Evolutionary conservation across 2,329 filamentous ascomycete genomes (phyloP).

Genomic region (Exophiala viscosa): DNA sequence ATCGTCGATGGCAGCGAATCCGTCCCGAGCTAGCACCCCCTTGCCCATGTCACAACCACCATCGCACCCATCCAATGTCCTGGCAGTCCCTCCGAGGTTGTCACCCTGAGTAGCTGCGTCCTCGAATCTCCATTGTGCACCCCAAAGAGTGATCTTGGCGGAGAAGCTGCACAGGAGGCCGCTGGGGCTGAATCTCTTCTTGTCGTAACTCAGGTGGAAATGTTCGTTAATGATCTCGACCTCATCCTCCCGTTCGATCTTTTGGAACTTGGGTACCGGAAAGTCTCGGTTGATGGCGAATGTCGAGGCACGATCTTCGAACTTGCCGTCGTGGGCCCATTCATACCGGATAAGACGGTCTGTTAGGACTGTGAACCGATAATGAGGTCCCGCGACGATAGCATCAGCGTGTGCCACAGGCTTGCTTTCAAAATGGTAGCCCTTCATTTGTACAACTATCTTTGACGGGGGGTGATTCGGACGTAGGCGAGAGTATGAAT

Average conservation of each 20-base stretch:
- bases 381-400: conserved; percentile 47
- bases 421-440: conserved; percentile 32
- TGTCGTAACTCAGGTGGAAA: conserved; percentile 58
- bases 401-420: conserved; percentile 46
- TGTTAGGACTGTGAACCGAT: conserved; percentile 58
- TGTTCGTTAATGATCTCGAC: conserved; percentile 56
- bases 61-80: conserved; percentile 54
- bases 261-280: conserved; percentile 23
- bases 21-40: conserved; percentile 51
- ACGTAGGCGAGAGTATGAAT: not conserved
- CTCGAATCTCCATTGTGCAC: conserved; percentile 52
- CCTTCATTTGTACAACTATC: conserved; percentile 17
- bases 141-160: conserved; percentile 40
- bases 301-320: conserved; percentile 61
- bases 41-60: conserved; percentile 49
- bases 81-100: conserved; percentile 48
- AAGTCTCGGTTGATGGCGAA: conserved; percentile 53
- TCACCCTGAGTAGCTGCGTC: conserved; percentile 30
- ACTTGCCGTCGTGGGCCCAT: conserved; percentile 57
- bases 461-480: not conserved
- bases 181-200: conserved; percentile 51
- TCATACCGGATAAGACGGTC: conserved; percentile 59
- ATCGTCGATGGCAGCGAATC: conserved; percentile 55
- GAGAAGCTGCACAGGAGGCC: conserved; percentile 47
- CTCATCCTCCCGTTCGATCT: conserved; percentile 41